A percentile compares a stretch with the other conserved stretches of the same genome.
These are phyloP conservation scores for Picea glauca DNA, from an alignment of 75 land plant genomes.

Conservation along the genomic window DNA sequence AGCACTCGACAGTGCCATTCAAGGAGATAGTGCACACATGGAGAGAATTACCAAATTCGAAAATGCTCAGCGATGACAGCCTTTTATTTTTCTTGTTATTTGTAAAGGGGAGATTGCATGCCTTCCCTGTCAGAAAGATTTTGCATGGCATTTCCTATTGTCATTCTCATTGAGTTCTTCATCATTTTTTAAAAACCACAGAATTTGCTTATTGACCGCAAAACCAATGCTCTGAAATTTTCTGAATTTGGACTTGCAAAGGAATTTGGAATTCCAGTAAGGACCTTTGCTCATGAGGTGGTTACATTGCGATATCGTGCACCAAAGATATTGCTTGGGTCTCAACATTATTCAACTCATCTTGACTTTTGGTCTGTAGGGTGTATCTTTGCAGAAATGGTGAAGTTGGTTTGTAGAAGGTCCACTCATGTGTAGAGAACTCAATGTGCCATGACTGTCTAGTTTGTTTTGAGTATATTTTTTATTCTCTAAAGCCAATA, in stretches of 20 bases:
- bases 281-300: conserved; percentile 99
- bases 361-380: conserved; percentile 99
- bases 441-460: no score
- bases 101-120: no score
- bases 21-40: no score
- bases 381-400: conserved; percentile 99
- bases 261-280: conserved; percentile 95
- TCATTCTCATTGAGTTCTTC: conserved; percentile 83
- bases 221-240: conserved; percentile 87
- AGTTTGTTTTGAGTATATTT: no score
- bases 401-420: conserved; percentile 22
- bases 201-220: conserved; percentile 84
- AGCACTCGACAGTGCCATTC: no score
- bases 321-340: conserved; percentile 94
- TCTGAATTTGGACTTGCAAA: conserved; percentile 98
- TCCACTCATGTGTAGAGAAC: no score
- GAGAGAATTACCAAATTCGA: no score
- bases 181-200: conserved; percentile 94
- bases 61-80: no score
- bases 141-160: conserved; percentile 84
- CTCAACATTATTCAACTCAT: conserved; percentile 93
- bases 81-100: no score
- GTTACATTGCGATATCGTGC: conserved; percentile 99
- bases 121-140: conserved; percentile 16
- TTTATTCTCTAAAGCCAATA: no score